These are phyloP conservation scores for Penicillium coffeae DNA, from an alignment of 495 filamentous ascomycete genomes.

Conservation along the genomic window DNA sequence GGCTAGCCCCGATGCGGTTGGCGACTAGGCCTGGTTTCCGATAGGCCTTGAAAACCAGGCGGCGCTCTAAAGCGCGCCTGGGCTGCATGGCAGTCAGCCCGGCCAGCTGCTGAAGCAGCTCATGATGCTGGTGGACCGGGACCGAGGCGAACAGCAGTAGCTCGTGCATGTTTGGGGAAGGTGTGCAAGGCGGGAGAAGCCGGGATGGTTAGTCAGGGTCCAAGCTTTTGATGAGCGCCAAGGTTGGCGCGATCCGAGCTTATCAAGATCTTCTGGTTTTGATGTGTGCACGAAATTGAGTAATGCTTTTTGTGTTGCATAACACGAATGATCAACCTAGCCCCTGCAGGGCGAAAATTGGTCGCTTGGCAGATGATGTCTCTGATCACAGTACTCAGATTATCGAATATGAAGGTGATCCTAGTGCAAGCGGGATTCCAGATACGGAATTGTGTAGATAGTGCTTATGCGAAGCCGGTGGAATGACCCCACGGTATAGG, in stretches of 20 bases:
- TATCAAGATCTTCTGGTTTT: constrained; percentile 3
- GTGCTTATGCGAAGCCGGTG: no score
- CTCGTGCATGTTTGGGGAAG: constrained; percentile 39
- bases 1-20: constrained; percentile 39
- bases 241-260: constrained; percentile 1
- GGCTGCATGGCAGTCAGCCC: constrained; percentile 67
- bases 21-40: constrained; percentile 39
- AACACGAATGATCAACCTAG: not conserved
- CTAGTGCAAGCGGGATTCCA: no score
- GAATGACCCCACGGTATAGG: not conserved
- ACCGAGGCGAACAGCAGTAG: constrained; percentile 48
- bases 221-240: constrained; percentile 16
- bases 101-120: constrained; percentile 64
- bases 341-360: not conserved
- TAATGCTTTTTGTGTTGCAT: constrained; percentile 1
- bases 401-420: no score
- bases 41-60: constrained; percentile 63
- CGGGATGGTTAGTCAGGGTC: constrained; percentile 27
- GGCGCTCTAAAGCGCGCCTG: constrained; percentile 53
- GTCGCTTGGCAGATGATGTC: not conserved
- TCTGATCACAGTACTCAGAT: no score
- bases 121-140: constrained; percentile 44
- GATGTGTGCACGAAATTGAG: constrained; percentile 3
- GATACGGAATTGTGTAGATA: no score
- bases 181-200: constrained; percentile 21